Evolutionary conservation across 805 yeast genomes (phyloP).

Genomic region (Candida chilensis): DNA sequence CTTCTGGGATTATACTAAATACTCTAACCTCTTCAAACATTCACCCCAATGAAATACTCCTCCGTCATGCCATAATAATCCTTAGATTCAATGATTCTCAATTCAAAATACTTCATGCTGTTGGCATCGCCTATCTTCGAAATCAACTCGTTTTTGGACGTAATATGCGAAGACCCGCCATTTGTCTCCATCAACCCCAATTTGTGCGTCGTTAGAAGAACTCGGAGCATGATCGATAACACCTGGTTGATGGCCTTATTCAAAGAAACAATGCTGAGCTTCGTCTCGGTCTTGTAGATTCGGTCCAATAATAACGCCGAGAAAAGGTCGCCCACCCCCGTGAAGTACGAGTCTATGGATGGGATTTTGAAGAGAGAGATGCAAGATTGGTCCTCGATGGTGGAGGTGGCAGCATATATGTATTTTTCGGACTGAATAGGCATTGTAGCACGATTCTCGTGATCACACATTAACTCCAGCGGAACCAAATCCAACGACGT

Average conservation of each 20-base stretch:
- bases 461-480: constrained; percentile 3
- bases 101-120: constrained; percentile 65
- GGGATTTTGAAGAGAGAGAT: constrained; percentile 40
- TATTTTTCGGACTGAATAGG: not conserved
- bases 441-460: constrained; percentile 18
- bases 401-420: not conserved
- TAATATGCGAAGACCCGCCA: too few relatives aligned
- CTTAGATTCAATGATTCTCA: constrained; percentile 55
- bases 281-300: constrained; percentile 17
- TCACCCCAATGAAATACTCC: not conserved
- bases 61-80: constrained; percentile 16
- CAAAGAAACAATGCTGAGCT: not conserved
- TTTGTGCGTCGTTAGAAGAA: constrained; percentile 36
- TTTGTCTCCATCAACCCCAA: constrained; percentile 24
- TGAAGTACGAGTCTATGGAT: constrained; percentile 69
- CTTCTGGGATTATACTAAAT: too few relatives aligned
- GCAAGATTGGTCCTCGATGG: constrained; percentile 4
- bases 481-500: constrained; percentile 39
- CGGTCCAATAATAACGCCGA: constrained; percentile 72
- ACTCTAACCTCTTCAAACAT: too few relatives aligned
- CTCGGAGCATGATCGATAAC: constrained; percentile 43
- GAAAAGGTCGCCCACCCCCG: constrained; percentile 92
- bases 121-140: constrained; percentile 48
- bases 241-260: constrained; percentile 40
- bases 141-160: constrained; percentile 18